Conservation (phyloP, 2,329 filamentous ascomycete species). For the Ustulina deusta region DNA sequence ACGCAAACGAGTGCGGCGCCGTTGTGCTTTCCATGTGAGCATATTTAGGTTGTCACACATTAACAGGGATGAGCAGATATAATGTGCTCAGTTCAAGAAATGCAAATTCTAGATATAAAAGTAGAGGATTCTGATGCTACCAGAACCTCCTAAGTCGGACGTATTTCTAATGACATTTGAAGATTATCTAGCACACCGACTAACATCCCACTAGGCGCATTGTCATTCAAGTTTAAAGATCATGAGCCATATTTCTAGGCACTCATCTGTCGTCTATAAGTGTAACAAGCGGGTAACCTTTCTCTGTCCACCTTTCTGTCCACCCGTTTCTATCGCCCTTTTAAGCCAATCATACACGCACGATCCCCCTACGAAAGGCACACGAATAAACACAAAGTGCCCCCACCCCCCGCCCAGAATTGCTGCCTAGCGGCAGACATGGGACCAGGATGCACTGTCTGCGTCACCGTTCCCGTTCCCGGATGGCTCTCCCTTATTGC, state of each 20-base stretch:
- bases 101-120: not conserved
- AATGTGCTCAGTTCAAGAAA: not conserved
- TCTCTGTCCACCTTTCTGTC: not conserved
- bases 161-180: not conserved
- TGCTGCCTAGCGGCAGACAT: not conserved
- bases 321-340: not conserved
- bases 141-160: not conserved
- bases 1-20: not conserved
- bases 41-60: no score
- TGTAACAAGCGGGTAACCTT: not conserved
- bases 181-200: not conserved
- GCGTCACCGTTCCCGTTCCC: not conserved
- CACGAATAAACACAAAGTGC: no score
- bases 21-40: not conserved
- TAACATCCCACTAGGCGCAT: no score
- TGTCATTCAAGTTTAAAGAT: not conserved
- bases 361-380: not conserved
- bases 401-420: not conserved
- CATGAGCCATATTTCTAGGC: not conserved
- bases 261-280: not conserved
- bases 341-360: conserved; percentile 5
- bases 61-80: not conserved
- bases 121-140: not conserved
- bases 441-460: not conserved
- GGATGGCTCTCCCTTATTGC: no score